phyloP scores from a whole-genome alignment of 306 rosid species.

The Rosa chinensis region DNA sequence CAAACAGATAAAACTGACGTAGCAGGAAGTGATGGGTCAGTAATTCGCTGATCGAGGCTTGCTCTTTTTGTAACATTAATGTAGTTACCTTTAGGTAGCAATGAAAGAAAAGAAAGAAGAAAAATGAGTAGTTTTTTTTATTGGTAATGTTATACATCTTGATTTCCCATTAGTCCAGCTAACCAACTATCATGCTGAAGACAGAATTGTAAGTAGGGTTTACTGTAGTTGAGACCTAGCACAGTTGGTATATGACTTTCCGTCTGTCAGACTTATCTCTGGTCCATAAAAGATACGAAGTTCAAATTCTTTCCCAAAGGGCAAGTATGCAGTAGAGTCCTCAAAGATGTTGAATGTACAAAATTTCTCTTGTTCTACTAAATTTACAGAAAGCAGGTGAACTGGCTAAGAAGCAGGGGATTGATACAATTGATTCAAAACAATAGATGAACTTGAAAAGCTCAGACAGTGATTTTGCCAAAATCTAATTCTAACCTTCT shows the following conservation, averaged over 20 bases:
- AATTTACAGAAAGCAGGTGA: background rate
- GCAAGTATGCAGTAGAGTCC: background rate
- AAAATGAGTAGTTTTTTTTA: background rate
- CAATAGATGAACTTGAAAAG: background rate
- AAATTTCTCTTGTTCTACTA: background rate
- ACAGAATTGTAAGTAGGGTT: background rate
- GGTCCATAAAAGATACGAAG: background rate
- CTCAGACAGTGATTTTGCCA: background rate
- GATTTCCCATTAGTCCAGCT: background rate
- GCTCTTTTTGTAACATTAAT: slow-evolving; percentile 26
- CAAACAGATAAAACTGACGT: slow-evolving; percentile 39
- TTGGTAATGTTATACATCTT: background rate
- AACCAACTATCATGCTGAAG: background rate
- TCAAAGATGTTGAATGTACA: background rate
- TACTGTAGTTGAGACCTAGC: background rate
- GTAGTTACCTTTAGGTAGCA: slow-evolving; percentile 19
- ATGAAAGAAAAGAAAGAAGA: background rate
- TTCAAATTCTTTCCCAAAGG: background rate
- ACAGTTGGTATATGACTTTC: background rate
- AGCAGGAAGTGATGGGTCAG: slow-evolving; percentile 38
- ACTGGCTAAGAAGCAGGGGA: background rate
- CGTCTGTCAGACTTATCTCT: background rate
- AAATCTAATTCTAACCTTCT: background rate
- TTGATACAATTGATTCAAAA: background rate
- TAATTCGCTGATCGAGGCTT: slow-evolving; percentile 45